A percentile compares a stretch with the other conserved stretches of the same genome.
These are phyloP conservation scores for Pezicula radicicola DNA, from an alignment of 2,329 filamentous ascomycete species.

Conservation along the genomic window DNA sequence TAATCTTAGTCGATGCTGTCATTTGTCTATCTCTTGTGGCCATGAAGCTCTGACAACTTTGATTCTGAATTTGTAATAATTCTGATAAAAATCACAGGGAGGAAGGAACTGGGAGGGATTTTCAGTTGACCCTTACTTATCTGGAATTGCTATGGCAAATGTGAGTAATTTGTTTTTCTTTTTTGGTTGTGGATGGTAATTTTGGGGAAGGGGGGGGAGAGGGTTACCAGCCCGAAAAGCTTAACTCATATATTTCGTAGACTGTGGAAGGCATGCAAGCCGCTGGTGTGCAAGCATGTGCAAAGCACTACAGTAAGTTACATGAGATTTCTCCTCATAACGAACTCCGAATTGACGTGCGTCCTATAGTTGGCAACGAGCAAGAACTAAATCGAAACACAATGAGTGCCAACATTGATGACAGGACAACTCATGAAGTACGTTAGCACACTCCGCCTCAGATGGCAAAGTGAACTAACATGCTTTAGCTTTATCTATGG, in stretches of 20 bases:
- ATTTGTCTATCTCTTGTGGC: neutral
- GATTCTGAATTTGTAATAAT: conserved; percentile 43
- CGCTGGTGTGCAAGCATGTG: conserved; percentile 47
- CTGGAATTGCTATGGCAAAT: conserved; percentile 58
- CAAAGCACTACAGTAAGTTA: conserved; percentile 51
- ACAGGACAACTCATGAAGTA: conserved; percentile 65
- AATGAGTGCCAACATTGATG: conserved; percentile 56
- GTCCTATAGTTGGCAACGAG: conserved; percentile 57
- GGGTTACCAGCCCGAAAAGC: neutral
- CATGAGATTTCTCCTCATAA: conserved; percentile 30
- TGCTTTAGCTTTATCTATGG: conserved; percentile 24
- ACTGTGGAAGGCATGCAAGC: conserved; percentile 57
- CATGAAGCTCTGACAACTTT: too few species aligned
- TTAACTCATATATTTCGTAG: conserved; percentile 27
- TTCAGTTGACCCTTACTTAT: conserved; percentile 73
- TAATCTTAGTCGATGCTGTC: neutral
- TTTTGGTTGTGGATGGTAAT: too few species aligned
- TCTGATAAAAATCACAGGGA: conserved; percentile 62
- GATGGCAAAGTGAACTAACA: neutral
- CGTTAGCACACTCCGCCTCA: conserved; percentile 46
- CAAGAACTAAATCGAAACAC: conserved; percentile 59
- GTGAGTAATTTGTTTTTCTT: conserved; percentile 7
- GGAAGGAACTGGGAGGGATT: conserved; percentile 86
- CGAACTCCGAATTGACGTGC: neutral
- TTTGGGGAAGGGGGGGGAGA: too few species aligned